phyloP scores from a whole-genome alignment of 2,329 filamentous ascomycete species.

The Neonectria sp. region DNA sequence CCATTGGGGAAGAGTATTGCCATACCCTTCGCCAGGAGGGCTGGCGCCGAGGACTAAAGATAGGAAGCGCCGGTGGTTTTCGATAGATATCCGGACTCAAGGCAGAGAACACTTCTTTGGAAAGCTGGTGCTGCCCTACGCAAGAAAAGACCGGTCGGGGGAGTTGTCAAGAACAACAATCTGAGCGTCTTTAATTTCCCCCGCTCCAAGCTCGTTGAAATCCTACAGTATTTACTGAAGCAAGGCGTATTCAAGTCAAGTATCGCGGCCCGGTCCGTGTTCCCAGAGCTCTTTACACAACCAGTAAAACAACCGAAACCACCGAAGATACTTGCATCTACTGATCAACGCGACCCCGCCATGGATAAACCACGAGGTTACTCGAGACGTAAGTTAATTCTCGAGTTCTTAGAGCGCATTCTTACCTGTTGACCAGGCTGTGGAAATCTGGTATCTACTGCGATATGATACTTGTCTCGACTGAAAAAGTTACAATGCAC shows the following conservation, averaged over 20 bases:
- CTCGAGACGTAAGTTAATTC: neutral
- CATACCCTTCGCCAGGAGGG: slow-evolving; percentile 19
- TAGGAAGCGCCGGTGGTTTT: slow-evolving; percentile 27
- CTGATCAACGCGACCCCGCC: neutral
- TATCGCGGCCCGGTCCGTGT: too few relatives aligned
- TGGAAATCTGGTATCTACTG: neutral
- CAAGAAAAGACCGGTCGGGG: too few relatives aligned
- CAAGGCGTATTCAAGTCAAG: too few relatives aligned
- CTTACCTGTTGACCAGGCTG: neutral
- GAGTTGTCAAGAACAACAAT: too few relatives aligned
- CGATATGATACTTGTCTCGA: neutral
- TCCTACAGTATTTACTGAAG: too few relatives aligned
- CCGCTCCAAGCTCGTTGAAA: too few relatives aligned
- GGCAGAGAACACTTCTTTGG: slow-evolving; percentile 7
- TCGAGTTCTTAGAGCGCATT: neutral
- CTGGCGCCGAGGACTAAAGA: slow-evolving; percentile 24
- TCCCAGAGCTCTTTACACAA: too few relatives aligned
- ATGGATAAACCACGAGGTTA: neutral
- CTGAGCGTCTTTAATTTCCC: too few relatives aligned
- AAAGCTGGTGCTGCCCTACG: slow-evolving; percentile 7
- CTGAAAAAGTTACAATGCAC: neutral
- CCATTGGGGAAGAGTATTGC: slow-evolving; percentile 15
- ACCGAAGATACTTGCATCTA: too few relatives aligned
- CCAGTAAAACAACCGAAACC: too few relatives aligned
- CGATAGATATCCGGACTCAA: slow-evolving; percentile 21